phyloP scores from a whole-genome alignment of 2,329 filamentous ascomycete species.

The Fusarium newnesense region DNA sequence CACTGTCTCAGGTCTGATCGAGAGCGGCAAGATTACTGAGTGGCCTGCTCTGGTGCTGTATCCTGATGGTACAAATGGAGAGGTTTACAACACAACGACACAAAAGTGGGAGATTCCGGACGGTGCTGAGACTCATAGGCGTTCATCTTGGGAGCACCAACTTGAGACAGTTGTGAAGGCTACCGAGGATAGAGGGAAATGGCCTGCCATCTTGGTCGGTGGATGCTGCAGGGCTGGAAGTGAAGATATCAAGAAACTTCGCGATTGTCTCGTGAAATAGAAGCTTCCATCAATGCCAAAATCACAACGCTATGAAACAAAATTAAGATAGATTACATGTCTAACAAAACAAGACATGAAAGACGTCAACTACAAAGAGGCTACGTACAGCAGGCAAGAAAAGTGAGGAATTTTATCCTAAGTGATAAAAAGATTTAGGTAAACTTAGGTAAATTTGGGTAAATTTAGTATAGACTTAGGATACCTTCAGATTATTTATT shows the following conservation, averaged over 20 bases:
- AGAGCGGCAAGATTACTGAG: slow-evolving; percentile 45
- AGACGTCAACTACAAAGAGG: neutral
- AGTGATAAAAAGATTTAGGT: neutral
- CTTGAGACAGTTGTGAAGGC: slow-evolving; percentile 54
- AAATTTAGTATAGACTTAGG: neutral
- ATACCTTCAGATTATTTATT: neutral
- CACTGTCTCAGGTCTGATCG: slow-evolving; percentile 53
- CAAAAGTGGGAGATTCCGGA: slow-evolving; percentile 66
- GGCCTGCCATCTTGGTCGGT: slow-evolving; percentile 60
- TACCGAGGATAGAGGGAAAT: slow-evolving; percentile 51
- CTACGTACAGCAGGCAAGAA: neutral
- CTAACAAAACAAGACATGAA: neutral
- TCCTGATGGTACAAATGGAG: slow-evolving; percentile 75
- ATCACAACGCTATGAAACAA: neutral
- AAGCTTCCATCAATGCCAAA: neutral
- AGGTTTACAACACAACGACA: slow-evolving; percentile 72
- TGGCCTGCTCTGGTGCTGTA: slow-evolving; percentile 71
- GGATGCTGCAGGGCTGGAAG: slow-evolving; percentile 63
- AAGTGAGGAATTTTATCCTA: neutral
- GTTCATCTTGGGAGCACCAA: slow-evolving; percentile 57
- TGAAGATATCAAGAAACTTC: slow-evolving; percentile 49
- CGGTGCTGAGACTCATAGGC: slow-evolving; percentile 28
- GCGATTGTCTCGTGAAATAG: slow-evolving; percentile 29
- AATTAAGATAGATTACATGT: neutral
- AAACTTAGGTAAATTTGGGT: neutral